phyloP scores from a whole-genome alignment of 257 asterid species.

The Solanum paucissectum region DNA sequence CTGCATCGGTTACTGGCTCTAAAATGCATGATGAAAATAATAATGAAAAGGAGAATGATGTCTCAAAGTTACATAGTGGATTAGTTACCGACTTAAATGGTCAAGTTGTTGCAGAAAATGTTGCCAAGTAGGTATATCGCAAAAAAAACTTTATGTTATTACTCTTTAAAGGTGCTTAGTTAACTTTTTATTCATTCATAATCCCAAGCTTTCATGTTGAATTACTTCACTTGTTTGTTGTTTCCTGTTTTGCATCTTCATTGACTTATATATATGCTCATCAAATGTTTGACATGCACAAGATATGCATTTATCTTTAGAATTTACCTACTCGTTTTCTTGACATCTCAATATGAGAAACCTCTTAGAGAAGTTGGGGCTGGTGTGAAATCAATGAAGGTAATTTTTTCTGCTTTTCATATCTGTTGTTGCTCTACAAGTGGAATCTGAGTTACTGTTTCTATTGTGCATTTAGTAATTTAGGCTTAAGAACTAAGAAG shows the following conservation, averaged over 20 bases:
- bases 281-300: not conserved
- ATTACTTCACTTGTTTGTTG: not conserved
- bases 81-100: constrained; percentile 6
- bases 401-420: not conserved
- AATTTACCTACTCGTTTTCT: not conserved
- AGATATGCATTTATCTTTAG: not conserved
- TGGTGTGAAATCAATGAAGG: not conserved
- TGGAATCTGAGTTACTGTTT: not conserved
- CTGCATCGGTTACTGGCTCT: not conserved
- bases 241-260: not conserved
- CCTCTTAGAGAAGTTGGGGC: not conserved
- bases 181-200: not conserved
- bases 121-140: constrained; percentile 13
- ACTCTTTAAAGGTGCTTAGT: not conserved
- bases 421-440: not conserved
- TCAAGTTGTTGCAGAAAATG: not conserved
- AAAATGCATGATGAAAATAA: constrained; percentile 2
- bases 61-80: not conserved
- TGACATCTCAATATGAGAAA: not conserved
- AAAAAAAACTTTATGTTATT: not conserved
- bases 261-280: not conserved
- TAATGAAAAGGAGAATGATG: constrained; percentile 7
- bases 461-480: not conserved
- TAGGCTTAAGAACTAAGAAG: not conserved
- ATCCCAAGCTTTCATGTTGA: not conserved